Percentiles rank a stretch among this genome's conserved stretches.
Evolutionary conservation across 2,329 filamentous ascomycete genomes (phyloP).

Genomic region (Aspergillus tubingensis): DNA sequence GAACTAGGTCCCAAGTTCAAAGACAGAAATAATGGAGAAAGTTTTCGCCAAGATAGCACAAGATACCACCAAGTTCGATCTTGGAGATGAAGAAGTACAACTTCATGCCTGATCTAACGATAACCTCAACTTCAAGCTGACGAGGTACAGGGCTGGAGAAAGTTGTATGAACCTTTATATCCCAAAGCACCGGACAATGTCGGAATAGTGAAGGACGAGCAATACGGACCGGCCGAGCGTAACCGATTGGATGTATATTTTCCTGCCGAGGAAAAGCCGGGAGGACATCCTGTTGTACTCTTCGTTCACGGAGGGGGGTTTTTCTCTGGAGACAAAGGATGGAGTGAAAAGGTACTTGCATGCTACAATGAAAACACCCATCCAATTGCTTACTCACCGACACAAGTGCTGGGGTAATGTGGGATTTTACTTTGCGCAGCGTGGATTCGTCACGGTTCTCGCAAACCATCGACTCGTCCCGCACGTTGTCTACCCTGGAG

Average conservation of each 20-base stretch:
- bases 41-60: conserved; percentile 5
- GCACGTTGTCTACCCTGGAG: conserved; percentile 9
- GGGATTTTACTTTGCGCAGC: conserved; percentile 4
- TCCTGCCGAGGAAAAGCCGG: too few species aligned
- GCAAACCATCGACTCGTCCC: conserved; percentile 10
- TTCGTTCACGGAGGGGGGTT: conserved; percentile 10
- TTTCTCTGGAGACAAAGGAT: conserved; percentile 11
- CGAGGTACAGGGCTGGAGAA: neutral
- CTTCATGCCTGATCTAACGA: neutral
- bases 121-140: neutral
- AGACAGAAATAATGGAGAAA: neutral
- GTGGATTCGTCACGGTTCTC: conserved; percentile 3
- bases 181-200: neutral
- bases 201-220: neutral
- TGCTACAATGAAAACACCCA: too few species aligned
- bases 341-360: conserved; percentile 6
- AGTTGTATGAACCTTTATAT: conserved; percentile 3
- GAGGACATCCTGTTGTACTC: conserved; percentile 1
- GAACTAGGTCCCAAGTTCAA: neutral
- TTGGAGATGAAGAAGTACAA: conserved; percentile 8
- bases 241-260: conserved; percentile 7
- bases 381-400: too few species aligned
- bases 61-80: conserved; percentile 6
- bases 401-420: neutral
- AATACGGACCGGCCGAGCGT: conserved; percentile 6